Base-by-base conservation (phyloP, 2,329 filamentous ascomycete species). In the Colletotrichum lentis region DNA sequence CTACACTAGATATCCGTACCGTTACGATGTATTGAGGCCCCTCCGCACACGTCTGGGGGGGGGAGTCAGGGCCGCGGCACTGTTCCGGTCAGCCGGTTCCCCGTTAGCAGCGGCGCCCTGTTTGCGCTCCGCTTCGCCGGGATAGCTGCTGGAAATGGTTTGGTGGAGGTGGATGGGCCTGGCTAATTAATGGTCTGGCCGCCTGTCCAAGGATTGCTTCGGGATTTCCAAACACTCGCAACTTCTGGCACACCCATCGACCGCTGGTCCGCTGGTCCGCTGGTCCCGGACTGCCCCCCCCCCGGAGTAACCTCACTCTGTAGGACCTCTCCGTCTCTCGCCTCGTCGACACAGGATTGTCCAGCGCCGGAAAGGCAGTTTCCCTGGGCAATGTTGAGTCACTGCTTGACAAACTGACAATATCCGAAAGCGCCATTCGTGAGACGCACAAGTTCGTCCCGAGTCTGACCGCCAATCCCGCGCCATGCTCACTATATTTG, bases 1-100 rank as follows among this genome's bases (percentile, higher is more conserved):
- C n/a, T n/a, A n/a, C n/a, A n/a, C n/a, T n/a, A n/a, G n/a, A n/a
- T n/a, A n/a, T n/a, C n/a, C n/a, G n/a, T n/a, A n/a, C 50, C 50
- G 60, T 50, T 62, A 39, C n/a, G n/a, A n/a, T 2, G 24, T 24
- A 4, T 24, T 37, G 41, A 27, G 62, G 62, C 24, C 50, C 22
- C 63, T 43, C 35, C 57, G 56, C 31, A 35, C 31, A 35, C 43
- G 63, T 35, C 57, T 62, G 63, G 24, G 18, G 49, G 56, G 18
- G 39, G 46, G 50, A 39, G 46, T 57, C 57, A 62, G 57, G 49
- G 39, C 57, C 63, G 63, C 63, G 63, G 63, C 63, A 66, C 58
- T 35, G 63, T 66, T 52, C 63, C 63, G 63, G 63, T 27, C 50
- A 50, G 50, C 63, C 63, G 63, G 58, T 66, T 65, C 62, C 62